Evolutionary conservation across 805 yeast genomes (phyloP).

Genomic region (Pichia occidentalis): DNA sequence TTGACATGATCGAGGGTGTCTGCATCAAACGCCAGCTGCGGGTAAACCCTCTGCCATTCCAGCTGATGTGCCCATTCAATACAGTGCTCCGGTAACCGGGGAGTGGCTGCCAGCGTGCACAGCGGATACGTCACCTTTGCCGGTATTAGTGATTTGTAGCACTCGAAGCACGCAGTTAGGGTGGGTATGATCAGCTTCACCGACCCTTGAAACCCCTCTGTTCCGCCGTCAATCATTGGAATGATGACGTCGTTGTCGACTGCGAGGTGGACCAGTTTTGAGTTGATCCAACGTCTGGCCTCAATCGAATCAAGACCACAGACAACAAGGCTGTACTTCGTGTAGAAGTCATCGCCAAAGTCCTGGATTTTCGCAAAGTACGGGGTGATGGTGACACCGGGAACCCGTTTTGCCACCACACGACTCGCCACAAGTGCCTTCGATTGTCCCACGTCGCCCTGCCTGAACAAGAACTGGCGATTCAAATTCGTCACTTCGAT

Average conservation of each 20-base stretch:
- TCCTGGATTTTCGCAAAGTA: slow-evolving; percentile 62
- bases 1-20: slow-evolving; percentile 63
- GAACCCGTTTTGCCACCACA: slow-evolving; percentile 42
- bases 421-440: slow-evolving; percentile 63
- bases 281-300: slow-evolving; percentile 88
- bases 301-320: slow-evolving; percentile 88
- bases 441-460: slow-evolving; percentile 53
- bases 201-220: slow-evolving; percentile 92
- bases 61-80: slow-evolving; percentile 82
- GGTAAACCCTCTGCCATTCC: slow-evolving; percentile 57
- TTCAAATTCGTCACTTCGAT: slow-evolving; percentile 72
- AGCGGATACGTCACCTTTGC: slow-evolving; percentile 68
- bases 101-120: slow-evolving; percentile 91
- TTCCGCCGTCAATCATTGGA: slow-evolving; percentile 88
- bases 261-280: slow-evolving; percentile 57
- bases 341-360: slow-evolving; percentile 54
- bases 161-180: slow-evolving; percentile 85
- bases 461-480: slow-evolving; percentile 66
- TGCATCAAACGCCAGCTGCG: slow-evolving; percentile 49
- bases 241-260: slow-evolving; percentile 42
- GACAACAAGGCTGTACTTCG: slow-evolving; percentile 62
- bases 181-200: slow-evolving; percentile 82
- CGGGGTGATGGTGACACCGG: slow-evolving; percentile 37
- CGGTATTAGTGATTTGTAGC: slow-evolving; percentile 72
- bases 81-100: slow-evolving; percentile 92